A percentile compares a stretch with the other conserved stretches of the same genome.
Conservation (phyloP, 2,329 filamentous ascomycete genomes). For the Fusarium odoratissimum region DNA sequence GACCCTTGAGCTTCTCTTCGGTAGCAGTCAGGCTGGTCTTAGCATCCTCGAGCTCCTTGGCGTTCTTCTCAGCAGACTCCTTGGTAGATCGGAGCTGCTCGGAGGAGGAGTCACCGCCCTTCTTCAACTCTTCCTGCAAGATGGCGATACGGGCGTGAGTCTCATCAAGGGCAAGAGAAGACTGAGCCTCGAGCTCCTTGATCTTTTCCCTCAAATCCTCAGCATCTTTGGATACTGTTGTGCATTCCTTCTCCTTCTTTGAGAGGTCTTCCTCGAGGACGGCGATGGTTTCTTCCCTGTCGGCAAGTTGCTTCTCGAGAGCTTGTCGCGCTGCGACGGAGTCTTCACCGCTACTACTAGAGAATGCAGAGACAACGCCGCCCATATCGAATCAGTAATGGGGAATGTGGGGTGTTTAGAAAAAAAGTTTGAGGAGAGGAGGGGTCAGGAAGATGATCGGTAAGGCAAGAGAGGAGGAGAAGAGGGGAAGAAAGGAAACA, state of each 20-base stretch:
- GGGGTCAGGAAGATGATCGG: conserved; percentile 17
- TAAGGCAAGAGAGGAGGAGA: conserved; percentile 1
- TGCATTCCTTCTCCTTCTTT: conserved; percentile 54
- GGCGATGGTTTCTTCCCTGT: conserved; percentile 52
- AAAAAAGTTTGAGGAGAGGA: background rate
- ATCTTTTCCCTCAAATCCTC: conserved; percentile 55
- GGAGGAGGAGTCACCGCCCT: conserved; percentile 39
- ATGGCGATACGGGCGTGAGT: conserved; percentile 49
- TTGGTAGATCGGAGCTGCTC: conserved; percentile 46
- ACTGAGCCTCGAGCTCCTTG: conserved; percentile 49
- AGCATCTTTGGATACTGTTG: conserved; percentile 49
- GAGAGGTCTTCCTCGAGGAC: conserved; percentile 49
- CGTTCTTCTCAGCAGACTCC: conserved; percentile 33
- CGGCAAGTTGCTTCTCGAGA: conserved; percentile 54
- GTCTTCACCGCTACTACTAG: conserved; percentile 48
- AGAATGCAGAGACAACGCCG: conserved; percentile 55
- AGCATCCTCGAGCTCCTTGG: conserved; percentile 42
- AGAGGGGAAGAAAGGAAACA: conserved; percentile 3
- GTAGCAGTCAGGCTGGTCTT: conserved; percentile 38
- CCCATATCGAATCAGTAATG: conserved; percentile 50
- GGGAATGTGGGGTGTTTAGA: conserved; percentile 27
- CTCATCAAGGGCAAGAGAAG: conserved; percentile 48
- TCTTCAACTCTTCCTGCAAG: conserved; percentile 51
- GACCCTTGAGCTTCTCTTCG: conserved; percentile 43
- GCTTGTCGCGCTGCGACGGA: conserved; percentile 48